phyloP scores from a whole-genome alignment of 805 yeast species.

The Pichia kluyveri region DNA sequence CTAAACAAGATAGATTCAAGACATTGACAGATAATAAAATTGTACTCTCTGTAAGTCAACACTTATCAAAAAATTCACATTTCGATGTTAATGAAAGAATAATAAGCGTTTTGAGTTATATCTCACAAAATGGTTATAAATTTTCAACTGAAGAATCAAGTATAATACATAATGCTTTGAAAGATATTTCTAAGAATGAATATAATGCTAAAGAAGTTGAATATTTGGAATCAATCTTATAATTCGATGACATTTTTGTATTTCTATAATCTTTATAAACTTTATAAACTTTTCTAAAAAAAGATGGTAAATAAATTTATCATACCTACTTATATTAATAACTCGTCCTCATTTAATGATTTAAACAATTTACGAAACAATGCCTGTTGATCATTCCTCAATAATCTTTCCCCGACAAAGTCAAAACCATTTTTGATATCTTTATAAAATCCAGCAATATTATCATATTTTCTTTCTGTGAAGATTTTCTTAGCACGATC shows the following conservation, averaged over 20 bases:
- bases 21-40: constrained; percentile 31
- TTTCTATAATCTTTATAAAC: too few species aligned
- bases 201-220: constrained; percentile 41
- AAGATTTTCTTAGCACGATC: constrained; percentile 38
- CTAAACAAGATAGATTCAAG: constrained; percentile 17
- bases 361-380: constrained; percentile 40
- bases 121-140: constrained; percentile 34
- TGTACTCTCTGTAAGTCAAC: constrained; percentile 25
- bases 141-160: constrained; percentile 33
- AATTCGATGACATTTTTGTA: too few species aligned
- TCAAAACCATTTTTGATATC: background rate
- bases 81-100: constrained; percentile 48
- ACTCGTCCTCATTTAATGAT: constrained; percentile 32
- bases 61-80: constrained; percentile 29
- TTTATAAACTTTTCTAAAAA: background rate
- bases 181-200: constrained; percentile 26
- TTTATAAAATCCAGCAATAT: constrained; percentile 5
- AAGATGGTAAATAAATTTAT: too few species aligned
- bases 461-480: constrained; percentile 13
- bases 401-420: constrained; percentile 6
- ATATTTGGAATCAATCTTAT: constrained; percentile 23
- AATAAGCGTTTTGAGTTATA: constrained; percentile 38
- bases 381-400: constrained; percentile 40
- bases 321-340: background rate
- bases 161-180: constrained; percentile 15